Evolutionary conservation across 2,329 filamentous ascomycete species (phyloP).

Genomic region (Pleurostoma richardsiae): DNA sequence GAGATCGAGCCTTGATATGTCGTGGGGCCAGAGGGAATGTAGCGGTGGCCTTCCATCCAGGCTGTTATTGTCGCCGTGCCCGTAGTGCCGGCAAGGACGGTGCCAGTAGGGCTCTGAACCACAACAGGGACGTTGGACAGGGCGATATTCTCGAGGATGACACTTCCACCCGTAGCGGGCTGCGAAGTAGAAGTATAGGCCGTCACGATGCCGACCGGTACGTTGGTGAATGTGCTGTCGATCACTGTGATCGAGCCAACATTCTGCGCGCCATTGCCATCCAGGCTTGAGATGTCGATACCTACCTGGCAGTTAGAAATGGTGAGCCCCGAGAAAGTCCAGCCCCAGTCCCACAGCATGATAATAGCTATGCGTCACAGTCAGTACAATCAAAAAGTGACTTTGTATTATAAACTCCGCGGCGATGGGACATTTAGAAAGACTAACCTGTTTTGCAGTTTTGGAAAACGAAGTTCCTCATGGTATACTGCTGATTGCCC

Average conservation of each 20-base stretch:
- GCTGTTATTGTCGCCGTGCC: slow-evolving; percentile 45
- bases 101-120: slow-evolving; percentile 30
- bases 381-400: too few species aligned
- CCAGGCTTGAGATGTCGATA: slow-evolving; percentile 52
- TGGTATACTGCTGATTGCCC: slow-evolving; percentile 67
- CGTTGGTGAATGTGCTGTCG: slow-evolving; percentile 63
- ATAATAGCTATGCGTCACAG: slow-evolving; percentile 5
- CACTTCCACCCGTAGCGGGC: slow-evolving; percentile 43
- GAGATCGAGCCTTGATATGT: slow-evolving; percentile 43
- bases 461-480: slow-evolving; percentile 61
- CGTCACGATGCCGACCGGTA: slow-evolving; percentile 60
- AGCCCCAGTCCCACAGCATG: slow-evolving; percentile 67
- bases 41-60: slow-evolving; percentile 66
- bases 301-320: slow-evolving; percentile 57
- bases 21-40: slow-evolving; percentile 34
- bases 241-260: slow-evolving; percentile 68
- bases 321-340: slow-evolving; percentile 57
- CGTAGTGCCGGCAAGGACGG: slow-evolving; percentile 51
- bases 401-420: too few species aligned
- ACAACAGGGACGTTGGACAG: slow-evolving; percentile 30
- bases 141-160: slow-evolving; percentile 50
- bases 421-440: too few species aligned
- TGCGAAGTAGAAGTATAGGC: slow-evolving; percentile 39
- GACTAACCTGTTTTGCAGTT: slow-evolving; percentile 29
- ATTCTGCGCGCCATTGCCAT: slow-evolving; percentile 41